Conservation (phyloP, 2,329 filamentous ascomycete species). For the Myriosclerotinia duriaeana region DNA sequence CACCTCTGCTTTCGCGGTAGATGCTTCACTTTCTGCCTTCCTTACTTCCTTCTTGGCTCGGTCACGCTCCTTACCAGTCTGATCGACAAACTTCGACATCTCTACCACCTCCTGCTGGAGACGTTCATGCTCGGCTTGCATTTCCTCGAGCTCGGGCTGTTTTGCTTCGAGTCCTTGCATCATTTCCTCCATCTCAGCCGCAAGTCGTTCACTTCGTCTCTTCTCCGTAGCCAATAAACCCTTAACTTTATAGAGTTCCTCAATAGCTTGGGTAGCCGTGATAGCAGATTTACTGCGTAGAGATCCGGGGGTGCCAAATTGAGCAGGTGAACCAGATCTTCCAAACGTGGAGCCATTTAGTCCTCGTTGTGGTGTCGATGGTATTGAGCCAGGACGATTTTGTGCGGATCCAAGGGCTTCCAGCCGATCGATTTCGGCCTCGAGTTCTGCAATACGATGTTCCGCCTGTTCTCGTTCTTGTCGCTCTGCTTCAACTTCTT, state of each 20-base stretch:
- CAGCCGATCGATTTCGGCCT: constrained; percentile 60
- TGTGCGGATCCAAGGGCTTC: constrained; percentile 52
- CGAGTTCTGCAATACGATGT: constrained; percentile 62
- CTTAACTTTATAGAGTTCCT: constrained; percentile 67
- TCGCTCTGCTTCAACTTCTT: constrained; percentile 56
- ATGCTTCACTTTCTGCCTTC: constrained; percentile 73
- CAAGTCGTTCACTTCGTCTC: constrained; percentile 71
- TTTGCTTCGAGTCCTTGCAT: constrained; percentile 81
- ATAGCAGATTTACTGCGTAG: constrained; percentile 54
- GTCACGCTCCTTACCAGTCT: constrained; percentile 78
- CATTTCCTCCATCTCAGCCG: constrained; percentile 79
- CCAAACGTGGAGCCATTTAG: constrained; percentile 54
- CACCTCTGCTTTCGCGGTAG: constrained; percentile 63
- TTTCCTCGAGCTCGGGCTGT: constrained; percentile 82
- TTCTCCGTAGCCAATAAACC: constrained; percentile 71
- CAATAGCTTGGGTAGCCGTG: constrained; percentile 62
- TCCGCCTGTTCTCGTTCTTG: constrained; percentile 62
- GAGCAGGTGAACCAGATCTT: constrained; percentile 55
- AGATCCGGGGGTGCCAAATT: constrained; percentile 60
- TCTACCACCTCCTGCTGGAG: constrained; percentile 79
- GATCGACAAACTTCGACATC: constrained; percentile 81
- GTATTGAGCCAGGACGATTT: constrained; percentile 47
- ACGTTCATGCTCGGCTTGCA: constrained; percentile 76
- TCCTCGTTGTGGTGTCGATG: constrained; percentile 56
- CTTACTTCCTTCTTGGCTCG: constrained; percentile 73